A percentile compares a stretch with the other conserved stretches of the same genome.
Evolutionary conservation across 129 eudicot species (phyloP).

Genomic region (Pittosporum tobira): DNA sequence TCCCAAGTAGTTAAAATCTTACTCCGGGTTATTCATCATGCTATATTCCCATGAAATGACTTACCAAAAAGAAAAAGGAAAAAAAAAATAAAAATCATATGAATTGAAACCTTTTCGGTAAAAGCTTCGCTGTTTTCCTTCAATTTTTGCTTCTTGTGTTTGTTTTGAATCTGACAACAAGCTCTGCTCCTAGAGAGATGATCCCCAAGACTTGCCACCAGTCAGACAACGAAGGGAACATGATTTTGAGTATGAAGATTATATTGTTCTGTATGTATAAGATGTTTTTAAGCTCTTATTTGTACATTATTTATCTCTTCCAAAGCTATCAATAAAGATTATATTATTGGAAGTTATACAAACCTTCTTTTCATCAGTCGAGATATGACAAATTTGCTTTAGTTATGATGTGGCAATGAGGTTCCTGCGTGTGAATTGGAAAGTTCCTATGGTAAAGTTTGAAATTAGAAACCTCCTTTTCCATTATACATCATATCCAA

Average conservation of each 20-base stretch:
- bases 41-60: conserved; percentile 16
- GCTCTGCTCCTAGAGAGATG: conserved; percentile 67
- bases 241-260: too few relatives aligned
- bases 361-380: too few relatives aligned
- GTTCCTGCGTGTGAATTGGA: too few relatives aligned
- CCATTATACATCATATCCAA: too few relatives aligned
- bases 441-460: too few relatives aligned
- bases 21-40: conserved; percentile 41
- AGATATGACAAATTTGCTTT: too few relatives aligned
- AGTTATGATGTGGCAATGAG: too few relatives aligned
- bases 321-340: neutral
- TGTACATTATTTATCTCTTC: conserved; percentile 15
- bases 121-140: conserved; percentile 34
- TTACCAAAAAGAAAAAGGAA: conserved; percentile 1
- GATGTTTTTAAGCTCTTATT: conserved; percentile 17
- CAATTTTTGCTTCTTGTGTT: conserved; percentile 21
- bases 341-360: too few relatives aligned
- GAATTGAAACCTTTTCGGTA: too few relatives aligned
- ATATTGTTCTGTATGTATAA: conserved; percentile 17
- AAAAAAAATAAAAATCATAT: too few relatives aligned
- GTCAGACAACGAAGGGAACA: conserved; percentile 39
- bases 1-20: conserved; percentile 24
- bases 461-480: too few relatives aligned
- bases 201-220: conserved; percentile 65
- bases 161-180: conserved; percentile 38